These are phyloP conservation scores for Fusarium heterosporum DNA, from an alignment of 2,329 filamentous ascomycete species.

Conservation along the genomic window DNA sequence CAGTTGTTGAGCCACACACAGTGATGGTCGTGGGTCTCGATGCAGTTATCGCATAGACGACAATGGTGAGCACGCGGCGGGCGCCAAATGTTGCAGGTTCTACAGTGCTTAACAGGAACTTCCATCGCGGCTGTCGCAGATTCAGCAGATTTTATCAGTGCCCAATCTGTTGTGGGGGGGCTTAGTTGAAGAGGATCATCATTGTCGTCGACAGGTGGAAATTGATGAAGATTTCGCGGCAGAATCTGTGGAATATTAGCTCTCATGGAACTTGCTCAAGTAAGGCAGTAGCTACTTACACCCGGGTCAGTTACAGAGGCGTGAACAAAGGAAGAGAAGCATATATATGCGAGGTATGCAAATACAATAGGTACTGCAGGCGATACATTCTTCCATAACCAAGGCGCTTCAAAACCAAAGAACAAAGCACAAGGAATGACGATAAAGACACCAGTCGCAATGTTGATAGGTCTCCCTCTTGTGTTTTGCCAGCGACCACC, in stretches of 20 bases:
- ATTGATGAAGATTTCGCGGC: slow-evolving; percentile 89
- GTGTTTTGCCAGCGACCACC: slow-evolving; percentile 91
- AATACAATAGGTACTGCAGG: slow-evolving; percentile 91
- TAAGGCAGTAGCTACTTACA: slow-evolving; percentile 65
- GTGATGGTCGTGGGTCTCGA: slow-evolving; percentile 97
- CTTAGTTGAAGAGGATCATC: slow-evolving; percentile 85
- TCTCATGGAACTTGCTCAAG: neutral
- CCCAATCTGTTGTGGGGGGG: slow-evolving; percentile 93
- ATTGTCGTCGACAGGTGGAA: slow-evolving; percentile 79
- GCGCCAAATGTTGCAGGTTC: slow-evolving; percentile 97
- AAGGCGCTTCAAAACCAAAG: slow-evolving; percentile 85
- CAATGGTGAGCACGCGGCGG: slow-evolving; percentile 96
- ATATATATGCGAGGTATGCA: slow-evolving; percentile 90
- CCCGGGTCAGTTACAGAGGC: slow-evolving; percentile 93
- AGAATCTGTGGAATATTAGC: slow-evolving; percentile 73
- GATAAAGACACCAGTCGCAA: slow-evolving; percentile 85
- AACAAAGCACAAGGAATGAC: slow-evolving; percentile 84
- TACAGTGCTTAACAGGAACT: slow-evolving; percentile 97
- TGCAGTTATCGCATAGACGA: slow-evolving; percentile 94
- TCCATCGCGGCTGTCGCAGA: slow-evolving; percentile 89
- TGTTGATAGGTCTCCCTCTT: slow-evolving; percentile 86
- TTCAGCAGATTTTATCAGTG: slow-evolving; percentile 84
- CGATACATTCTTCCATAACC: slow-evolving; percentile 86
- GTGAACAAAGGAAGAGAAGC: slow-evolving; percentile 92
- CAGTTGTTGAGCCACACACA: slow-evolving; percentile 99